Conservation (phyloP, 2,329 filamentous ascomycete species). For the Clarireedia paspali region DNA sequence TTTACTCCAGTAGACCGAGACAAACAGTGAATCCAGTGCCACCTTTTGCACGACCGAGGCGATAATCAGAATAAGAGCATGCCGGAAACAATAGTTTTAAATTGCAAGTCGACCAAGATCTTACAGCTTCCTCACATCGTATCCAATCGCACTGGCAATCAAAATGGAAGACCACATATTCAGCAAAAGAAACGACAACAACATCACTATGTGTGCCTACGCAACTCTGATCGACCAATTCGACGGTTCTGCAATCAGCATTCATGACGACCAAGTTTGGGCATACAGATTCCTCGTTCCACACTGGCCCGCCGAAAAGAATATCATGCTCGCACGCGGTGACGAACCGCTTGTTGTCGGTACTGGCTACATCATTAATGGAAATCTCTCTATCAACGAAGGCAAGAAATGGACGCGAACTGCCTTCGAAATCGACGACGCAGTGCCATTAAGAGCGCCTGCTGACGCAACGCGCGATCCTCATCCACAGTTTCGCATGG, state of each 20-base stretch:
- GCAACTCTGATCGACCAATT: constrained; percentile 3
- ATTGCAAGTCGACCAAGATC: not conserved
- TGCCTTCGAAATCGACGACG: constrained; percentile 5
- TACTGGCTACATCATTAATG: constrained; percentile 2
- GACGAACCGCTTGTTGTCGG: not conserved
- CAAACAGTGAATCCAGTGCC: not conserved
- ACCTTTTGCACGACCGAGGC: no score
- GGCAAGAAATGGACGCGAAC: constrained; percentile 2
- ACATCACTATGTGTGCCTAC: not conserved
- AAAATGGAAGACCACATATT: not conserved
- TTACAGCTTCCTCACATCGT: not conserved
- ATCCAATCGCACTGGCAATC: not conserved
- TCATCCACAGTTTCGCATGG: not conserved
- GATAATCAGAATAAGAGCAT: no score
- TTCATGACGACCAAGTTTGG: not conserved
- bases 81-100: not conserved
- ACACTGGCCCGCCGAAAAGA: not conserved
- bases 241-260: not conserved
- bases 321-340: constrained; percentile 1
- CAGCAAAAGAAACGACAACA: constrained; percentile 3
- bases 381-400: constrained; percentile 1
- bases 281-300: constrained; percentile 1
- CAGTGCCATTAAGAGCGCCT: not conserved
- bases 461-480: not conserved
- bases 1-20: not conserved